Conservation (phyloP, 257 asterid species). For the Solanum chiquidenum region DNA sequence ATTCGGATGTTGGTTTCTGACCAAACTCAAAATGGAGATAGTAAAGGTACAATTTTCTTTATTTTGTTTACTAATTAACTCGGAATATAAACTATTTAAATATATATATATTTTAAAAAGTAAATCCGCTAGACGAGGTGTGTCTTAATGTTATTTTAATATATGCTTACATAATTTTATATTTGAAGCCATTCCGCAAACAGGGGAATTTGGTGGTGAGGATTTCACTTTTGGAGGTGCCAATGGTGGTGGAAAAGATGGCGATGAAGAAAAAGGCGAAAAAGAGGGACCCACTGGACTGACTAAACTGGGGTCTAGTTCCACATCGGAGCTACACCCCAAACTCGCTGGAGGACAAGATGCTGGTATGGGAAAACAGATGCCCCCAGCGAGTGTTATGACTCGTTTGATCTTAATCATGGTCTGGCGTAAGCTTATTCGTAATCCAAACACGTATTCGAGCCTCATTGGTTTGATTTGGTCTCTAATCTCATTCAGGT, state of each 20-base stretch:
- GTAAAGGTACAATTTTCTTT: constrained; percentile 36
- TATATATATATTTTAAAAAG: not conserved
- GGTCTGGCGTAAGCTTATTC: constrained; percentile 99
- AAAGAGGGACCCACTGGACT: constrained; percentile 40
- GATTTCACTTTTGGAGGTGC: constrained; percentile 50
- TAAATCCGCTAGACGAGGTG: not conserved
- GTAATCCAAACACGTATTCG: constrained; percentile 95
- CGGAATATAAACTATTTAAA: not conserved
- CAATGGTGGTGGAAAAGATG: constrained; percentile 41
- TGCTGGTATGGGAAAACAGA: constrained; percentile 40
- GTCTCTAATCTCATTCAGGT: constrained; percentile 74
- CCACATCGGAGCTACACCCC: constrained; percentile 36
- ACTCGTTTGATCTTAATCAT: constrained; percentile 87
- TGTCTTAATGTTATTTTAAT: not conserved
- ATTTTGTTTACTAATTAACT: not conserved
- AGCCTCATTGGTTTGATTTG: constrained; percentile 89
- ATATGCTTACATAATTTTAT: not conserved
- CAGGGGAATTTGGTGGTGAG: constrained; percentile 46
- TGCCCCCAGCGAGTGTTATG: constrained; percentile 99
- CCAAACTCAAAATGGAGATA: constrained; percentile 72
- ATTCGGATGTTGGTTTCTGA: constrained; percentile 76
- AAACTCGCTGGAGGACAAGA: constrained; percentile 32
- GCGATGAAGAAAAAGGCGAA: constrained; percentile 48
- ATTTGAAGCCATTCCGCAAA: constrained; percentile 36
- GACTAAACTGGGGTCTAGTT: constrained; percentile 49